Base-by-base conservation (phyloP, 352 stramenopile genomes). In the Phytopythium oedochilum region DNA sequence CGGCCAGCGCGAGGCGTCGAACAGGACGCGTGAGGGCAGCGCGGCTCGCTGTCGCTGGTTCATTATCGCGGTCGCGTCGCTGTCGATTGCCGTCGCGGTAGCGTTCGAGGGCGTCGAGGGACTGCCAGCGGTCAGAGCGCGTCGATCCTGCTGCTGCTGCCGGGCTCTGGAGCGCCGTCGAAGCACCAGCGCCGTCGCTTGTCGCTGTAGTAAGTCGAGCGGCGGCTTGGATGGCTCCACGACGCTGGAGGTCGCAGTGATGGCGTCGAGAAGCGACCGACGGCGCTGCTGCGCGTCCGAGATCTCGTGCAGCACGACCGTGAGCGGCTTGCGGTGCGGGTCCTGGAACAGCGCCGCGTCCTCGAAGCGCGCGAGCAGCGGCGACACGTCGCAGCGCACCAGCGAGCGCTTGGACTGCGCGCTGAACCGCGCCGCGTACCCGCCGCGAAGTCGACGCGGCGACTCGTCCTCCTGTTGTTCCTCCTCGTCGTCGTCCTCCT, bases 11-110 rank as follows among this genome's bases (percentile, higher is more conserved):
- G 66, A 70, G 5, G 54, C 51, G 35, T 83, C 77, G 51, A 70
- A 88, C 12, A 88, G 70, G 32, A 88, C 81, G 3, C 77, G 69
- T 11, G 57, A 71, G 5, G 77, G 77, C 29, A 80, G 44, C 51
- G 72, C 57, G 26, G 55, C 60, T 7, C 42, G 49, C 35, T 31
- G 36, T n/a, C n/a, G 36, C 0, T n/a, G 36, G 14, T 8, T 43
- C 36, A n/a, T n/a, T n/a, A 32, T 32, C 29, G 15, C 14, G 12
- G 11, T 25, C 15, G 35, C 53, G 47, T 14, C 44, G 38, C 38
- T 61, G 25, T 8, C 53, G 35, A 23, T 40, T 48, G 15, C 31
- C 36, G 35, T 59, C 28, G 31, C 22, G 15, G 31, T 5, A 11
- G 31, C 32, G 15, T 18, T 42, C 2, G 15, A 34, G 18, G 5